Evolutionary conservation across 2,329 filamentous ascomycete species (phyloP), one percentile per base, ranked within the genome.

Genomic region (Sphaerulina musiva): DNA sequence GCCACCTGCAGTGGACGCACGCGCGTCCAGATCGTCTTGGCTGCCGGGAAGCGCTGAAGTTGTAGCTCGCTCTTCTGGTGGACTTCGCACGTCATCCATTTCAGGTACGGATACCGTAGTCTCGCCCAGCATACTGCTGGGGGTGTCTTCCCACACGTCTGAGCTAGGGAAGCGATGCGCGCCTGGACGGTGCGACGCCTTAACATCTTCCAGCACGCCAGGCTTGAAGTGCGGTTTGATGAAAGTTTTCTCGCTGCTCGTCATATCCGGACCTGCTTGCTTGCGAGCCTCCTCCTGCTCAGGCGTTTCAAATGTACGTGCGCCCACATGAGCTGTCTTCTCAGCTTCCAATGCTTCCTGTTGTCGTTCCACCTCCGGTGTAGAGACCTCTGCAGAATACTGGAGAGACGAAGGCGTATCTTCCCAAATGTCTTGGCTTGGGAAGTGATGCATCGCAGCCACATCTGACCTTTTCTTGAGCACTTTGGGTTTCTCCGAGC

Each of bases 401-500:
- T 93, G 84, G 49, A 89, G 78, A 71, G 90, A 95, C 66, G 84
- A 86, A 3, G 95, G 93, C 0, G 89, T 86, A 69, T 98, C 95
- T 74, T 98, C 93, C 93, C 93, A 98, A 40, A 97, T 82, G 69
- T 98, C 93, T 49, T 91, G 87, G 70, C 91, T 96, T 1, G 93
- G 93, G 72, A 98, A 98, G 58, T 86, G 85, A 59, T 78, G 75
- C 41, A 60, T 59, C 48, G 74, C 69, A 48, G 73, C 73, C 54
- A 76, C 68, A 49, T 73, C 74, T 29, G 76, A 74, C 42, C 75
- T 72, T 69, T 81, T 83, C 61, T 83, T 74, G 59, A 78, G 78
- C 32, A 74, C 73, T 32, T 76, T 72, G n/a, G 76, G 76, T 47
- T 78, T 67, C 7, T 78, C 72, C 59, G 78, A 78, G 51, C 78